Evolutionary conservation across 495 filamentous ascomycete genomes (phyloP).

Genomic region (Glarea lozoyensis): DNA sequence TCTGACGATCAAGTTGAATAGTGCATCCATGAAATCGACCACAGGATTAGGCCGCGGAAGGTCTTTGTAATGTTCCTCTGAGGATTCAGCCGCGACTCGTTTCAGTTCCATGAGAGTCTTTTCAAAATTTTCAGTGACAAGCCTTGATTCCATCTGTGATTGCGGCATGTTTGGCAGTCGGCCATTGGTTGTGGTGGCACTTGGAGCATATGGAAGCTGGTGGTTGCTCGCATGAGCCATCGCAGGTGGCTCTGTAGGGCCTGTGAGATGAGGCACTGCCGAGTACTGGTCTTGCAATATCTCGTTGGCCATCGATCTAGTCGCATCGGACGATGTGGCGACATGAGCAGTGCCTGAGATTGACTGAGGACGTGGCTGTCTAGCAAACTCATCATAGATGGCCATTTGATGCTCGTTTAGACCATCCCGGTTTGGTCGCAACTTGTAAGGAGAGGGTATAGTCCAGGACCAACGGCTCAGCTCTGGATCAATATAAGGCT

Average conservation of each 20-base stretch:
- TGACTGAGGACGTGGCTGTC: conserved; percentile 53
- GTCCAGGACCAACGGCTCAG: conserved; percentile 80
- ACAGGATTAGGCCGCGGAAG: conserved; percentile 55
- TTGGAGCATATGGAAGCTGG: conserved; percentile 46
- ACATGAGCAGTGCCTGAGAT: conserved; percentile 30
- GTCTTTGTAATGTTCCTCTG: conserved; percentile 62
- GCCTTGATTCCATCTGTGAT: conserved; percentile 56
- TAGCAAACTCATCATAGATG: conserved; percentile 92
- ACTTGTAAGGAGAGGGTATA: conserved; percentile 84
- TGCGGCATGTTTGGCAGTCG: conserved; percentile 26
- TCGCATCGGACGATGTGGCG: conserved; percentile 39
- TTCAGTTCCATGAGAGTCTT: conserved; percentile 63
- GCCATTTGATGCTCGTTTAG: conserved; percentile 87
- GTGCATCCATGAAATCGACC: conserved; percentile 52
- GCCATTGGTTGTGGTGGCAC: conserved; percentile 12
- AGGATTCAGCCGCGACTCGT: conserved; percentile 50
- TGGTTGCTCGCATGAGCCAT: conserved; percentile 59
- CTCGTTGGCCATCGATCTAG: conserved; percentile 51
- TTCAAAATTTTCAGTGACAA: conserved; percentile 53
- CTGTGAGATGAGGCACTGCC: conserved; percentile 65
- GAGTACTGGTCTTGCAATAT: conserved; percentile 78
- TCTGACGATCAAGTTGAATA: conserved; percentile 45
- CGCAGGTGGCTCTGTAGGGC: conserved; percentile 71
- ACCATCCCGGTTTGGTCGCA: conserved; percentile 54
- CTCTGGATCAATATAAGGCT: conserved; percentile 71